phyloP scores from a whole-genome alignment of 208 protist species.

The Herpetomonas tarakana region DNA sequence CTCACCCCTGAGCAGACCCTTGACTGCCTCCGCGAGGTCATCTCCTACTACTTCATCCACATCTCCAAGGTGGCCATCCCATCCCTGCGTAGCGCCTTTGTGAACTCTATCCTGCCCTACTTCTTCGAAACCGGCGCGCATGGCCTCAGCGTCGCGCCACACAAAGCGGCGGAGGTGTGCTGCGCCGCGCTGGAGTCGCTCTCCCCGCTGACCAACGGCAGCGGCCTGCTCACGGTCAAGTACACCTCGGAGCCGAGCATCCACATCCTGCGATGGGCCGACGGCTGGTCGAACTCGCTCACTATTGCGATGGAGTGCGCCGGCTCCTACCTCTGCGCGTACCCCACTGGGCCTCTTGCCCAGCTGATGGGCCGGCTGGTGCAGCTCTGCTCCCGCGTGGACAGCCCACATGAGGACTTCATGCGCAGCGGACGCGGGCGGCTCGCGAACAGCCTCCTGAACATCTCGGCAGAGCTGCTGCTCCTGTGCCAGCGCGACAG shows the following conservation, averaged over 20 bases:
- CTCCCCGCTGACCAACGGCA: conserved; percentile 12
- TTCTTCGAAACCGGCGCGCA: conserved; percentile 51
- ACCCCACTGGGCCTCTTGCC: conserved; percentile 33
- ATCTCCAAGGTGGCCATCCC: conserved; percentile 40
- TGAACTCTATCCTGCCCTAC: conserved; percentile 52
- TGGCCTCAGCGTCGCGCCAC: conserved; percentile 15
- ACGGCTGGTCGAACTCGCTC: conserved; percentile 50
- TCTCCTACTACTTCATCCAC: conserved; percentile 66
- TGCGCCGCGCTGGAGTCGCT: conserved; percentile 49
- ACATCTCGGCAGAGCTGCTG: conserved; percentile 42
- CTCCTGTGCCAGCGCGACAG: conserved; percentile 21
- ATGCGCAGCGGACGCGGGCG: conserved; percentile 29
- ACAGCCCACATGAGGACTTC: conserved; percentile 47
- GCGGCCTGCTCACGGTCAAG: conserved; percentile 25
- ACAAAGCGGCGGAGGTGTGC: conserved; percentile 53
- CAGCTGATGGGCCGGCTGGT: conserved; percentile 37
- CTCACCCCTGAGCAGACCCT: conserved; percentile 53
- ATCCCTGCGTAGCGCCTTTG: conserved; percentile 39
- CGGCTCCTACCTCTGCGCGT: conserved; percentile 27
- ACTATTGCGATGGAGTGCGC: conserved; percentile 42
- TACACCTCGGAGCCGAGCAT: conserved; percentile 48
- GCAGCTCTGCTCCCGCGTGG: conserved; percentile 54
- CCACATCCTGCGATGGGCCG: conserved; percentile 43
- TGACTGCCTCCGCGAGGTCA: conserved; percentile 73
- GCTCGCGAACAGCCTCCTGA: conserved; percentile 37